Conservation (phyloP, 2,329 filamentous ascomycete species). For the Penicillium oxalicum region DNA sequence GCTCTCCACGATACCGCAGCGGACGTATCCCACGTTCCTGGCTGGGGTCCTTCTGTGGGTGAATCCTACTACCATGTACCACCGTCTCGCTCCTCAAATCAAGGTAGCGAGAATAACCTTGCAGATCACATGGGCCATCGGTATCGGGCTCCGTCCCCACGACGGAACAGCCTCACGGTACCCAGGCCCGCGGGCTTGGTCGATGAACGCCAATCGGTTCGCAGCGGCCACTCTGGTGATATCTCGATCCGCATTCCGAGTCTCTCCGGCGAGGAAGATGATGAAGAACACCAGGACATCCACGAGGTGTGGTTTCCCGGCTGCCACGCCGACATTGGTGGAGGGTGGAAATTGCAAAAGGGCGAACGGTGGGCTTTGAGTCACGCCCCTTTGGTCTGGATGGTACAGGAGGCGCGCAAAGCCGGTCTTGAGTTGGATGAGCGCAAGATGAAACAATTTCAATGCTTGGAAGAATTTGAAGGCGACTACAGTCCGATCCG, state of each 20-base stretch:
- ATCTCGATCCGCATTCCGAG: conserved; percentile 27
- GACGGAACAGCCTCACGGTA: conserved; percentile 22
- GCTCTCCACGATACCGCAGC: neutral
- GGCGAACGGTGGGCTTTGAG: conserved; percentile 56
- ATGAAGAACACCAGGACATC: conserved; percentile 57
- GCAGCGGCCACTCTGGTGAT: conserved; percentile 24
- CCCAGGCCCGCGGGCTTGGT: conserved; percentile 23
- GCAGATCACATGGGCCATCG: conserved; percentile 12
- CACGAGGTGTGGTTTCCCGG: conserved; percentile 71
- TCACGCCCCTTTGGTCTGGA: conserved; percentile 64
- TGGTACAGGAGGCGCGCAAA: conserved; percentile 57
- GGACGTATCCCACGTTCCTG: conserved; percentile 1
- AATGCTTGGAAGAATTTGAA: conserved; percentile 50
- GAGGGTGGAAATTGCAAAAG: conserved; percentile 60
- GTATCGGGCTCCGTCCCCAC: conserved; percentile 26
- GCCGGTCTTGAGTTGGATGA: conserved; percentile 67
- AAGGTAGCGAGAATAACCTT: conserved; percentile 11
- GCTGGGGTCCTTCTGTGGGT: conserved; percentile 14
- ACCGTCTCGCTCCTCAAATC: conserved; percentile 13
- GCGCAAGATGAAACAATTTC: conserved; percentile 60
- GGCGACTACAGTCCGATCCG: conserved; percentile 33
- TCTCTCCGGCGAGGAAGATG: conserved; percentile 15
- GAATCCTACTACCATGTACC: conserved; percentile 27
- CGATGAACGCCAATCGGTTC: conserved; percentile 28
- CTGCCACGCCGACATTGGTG: conserved; percentile 71